Base-by-base conservation (phyloP, 2,329 filamentous ascomycete genomes). In the Pseudofabraea citricarpa region DNA sequence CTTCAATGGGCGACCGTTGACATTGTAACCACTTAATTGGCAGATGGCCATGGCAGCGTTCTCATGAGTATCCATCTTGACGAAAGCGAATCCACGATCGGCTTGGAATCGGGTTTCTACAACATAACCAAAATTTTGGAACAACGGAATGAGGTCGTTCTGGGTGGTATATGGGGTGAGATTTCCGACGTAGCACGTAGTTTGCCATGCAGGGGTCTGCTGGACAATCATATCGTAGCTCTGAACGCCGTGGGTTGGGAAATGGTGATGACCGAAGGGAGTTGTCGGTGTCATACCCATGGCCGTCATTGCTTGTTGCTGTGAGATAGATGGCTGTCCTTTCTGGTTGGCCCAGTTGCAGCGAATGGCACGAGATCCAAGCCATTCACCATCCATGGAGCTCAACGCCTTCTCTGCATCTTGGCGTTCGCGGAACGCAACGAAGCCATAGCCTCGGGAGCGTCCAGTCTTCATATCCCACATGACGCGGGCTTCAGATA, bases 291-390 rank as follows among this genome's bases (percentile, higher is more conserved):
- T 95, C 85, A 98, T 90, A 63, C 93, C 93, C 88, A 97, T 95
- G 46, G 90, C 86, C 50, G 85, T 85, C 89, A 98, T 93, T 27
- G 90, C 89, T 68, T 95, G 89, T 70, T 97, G 93, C 71, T 98
- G 91, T 38, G 90, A 90, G 66, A 97, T 96, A 2, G 93, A 97
- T 44, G 93, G 93, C 63, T 98, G 93, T n/a, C 93, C 93, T 75
- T 98, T 98, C 64, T 98, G 93, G 72, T 98, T 98, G 48, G 93
- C 93, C 93, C 93, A 98, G 75, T 98, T 98, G 79, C 91, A 97
- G 57, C 93, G 90, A 62, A 98, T 98, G 31, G 93, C 93, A 53
- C 93, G 87, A 58, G 93, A 97, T 43, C 93, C 93, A 40, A 98
- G 83, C 93, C 93, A 98, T 71, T 98, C 93, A 50, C 93, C 93